Conservation (phyloP, 2,329 filamentous ascomycete species). For the Westerdykella ornata region DNA sequence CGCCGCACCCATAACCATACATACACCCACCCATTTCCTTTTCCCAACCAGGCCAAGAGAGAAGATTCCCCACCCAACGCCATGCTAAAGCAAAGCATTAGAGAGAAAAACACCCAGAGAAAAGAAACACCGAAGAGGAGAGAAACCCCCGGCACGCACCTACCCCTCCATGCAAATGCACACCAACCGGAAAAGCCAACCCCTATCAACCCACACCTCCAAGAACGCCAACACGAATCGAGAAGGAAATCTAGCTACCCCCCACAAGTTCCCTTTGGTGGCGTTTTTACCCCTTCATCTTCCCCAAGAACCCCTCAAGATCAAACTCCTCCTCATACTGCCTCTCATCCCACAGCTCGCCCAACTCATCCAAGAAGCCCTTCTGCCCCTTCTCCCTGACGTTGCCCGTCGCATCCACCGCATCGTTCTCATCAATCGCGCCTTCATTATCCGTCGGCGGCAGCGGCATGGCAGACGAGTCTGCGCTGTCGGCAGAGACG, state of each 20-base stretch:
- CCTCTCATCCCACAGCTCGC: slow-evolving; percentile 93
- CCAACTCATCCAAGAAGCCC: slow-evolving; percentile 88
- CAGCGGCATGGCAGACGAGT: slow-evolving; percentile 52
- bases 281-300: slow-evolving; percentile 58
- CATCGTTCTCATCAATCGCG: slow-evolving; percentile 77
- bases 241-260: background rate
- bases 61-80: slow-evolving; percentile 9
- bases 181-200: background rate
- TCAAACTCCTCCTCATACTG: slow-evolving; percentile 99
- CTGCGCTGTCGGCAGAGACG: slow-evolving; percentile 47
- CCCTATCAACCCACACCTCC: background rate
- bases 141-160: background rate
- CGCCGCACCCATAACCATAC: too few relatives aligned
- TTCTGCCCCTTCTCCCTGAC: slow-evolving; percentile 94
- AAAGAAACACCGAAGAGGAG: background rate
- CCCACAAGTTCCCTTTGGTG: background rate
- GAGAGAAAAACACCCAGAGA: slow-evolving; percentile 1
- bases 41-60: too few relatives aligned
- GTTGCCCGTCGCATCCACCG: slow-evolving; percentile 73
- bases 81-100: slow-evolving; percentile 12
- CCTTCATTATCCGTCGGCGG: slow-evolving; percentile 54
- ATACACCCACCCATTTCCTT: too few relatives aligned
- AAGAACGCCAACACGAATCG: background rate
- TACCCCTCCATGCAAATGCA: background rate
- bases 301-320: slow-evolving; percentile 88